A percentile compares a stretch with the other conserved stretches of the same genome.
Conservation (phyloP, 257 asterid species). For the Solanum arcanum region DNA sequence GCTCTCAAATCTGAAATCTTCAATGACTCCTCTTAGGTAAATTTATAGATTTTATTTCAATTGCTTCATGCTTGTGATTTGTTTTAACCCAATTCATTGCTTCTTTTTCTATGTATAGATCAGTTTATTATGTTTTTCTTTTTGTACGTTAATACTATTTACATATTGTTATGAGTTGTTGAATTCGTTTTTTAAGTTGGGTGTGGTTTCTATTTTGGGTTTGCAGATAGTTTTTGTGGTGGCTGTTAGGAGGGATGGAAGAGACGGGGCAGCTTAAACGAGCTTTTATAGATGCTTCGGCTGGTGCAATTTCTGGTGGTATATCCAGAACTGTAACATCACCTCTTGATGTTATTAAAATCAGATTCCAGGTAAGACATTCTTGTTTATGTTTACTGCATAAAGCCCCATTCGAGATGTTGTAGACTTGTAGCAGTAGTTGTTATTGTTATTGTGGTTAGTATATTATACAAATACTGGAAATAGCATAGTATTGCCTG, state of each 20-base stretch:
- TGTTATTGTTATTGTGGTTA: background rate
- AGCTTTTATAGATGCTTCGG: conserved; percentile 64
- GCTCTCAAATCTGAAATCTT: background rate
- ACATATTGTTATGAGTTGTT: background rate
- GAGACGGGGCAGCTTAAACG: conserved; percentile 66
- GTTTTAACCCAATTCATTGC: background rate
- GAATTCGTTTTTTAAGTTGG: background rate
- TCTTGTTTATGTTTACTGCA: background rate
- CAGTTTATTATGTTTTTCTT: background rate
- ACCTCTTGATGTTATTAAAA: conserved; percentile 92
- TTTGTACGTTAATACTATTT: background rate
- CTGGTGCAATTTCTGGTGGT: conserved; percentile 87
- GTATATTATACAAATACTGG: background rate
- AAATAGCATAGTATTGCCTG: background rate
- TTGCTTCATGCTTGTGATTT: background rate
- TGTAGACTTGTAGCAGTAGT: background rate
- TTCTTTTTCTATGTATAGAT: background rate
- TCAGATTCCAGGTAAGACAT: conserved; percentile 75
- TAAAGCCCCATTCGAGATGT: background rate
- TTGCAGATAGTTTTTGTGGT: conserved; percentile 25
- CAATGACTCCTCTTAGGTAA: conserved; percentile 6
- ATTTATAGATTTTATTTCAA: too few species aligned
- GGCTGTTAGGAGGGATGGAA: conserved; percentile 65
- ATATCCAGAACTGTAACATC: conserved; percentile 80
- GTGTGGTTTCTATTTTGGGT: background rate